phyloP scores from a whole-genome alignment of 2,329 filamentous ascomycete species.

The Conoideocrella luteorostrata region DNA sequence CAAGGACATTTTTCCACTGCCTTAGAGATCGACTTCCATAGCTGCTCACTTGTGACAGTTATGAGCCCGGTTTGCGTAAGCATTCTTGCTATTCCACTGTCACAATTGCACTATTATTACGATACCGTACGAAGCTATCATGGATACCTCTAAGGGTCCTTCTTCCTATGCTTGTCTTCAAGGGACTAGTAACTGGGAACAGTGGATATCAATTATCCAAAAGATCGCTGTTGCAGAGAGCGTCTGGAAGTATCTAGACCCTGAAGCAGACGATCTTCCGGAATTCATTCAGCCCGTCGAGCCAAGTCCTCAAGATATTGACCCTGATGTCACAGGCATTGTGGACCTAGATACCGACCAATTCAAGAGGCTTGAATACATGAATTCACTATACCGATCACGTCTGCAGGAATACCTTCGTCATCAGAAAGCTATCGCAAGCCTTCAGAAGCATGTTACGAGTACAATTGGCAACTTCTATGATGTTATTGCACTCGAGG shows the following conservation, averaged over 20 bases:
- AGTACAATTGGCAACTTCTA: too few relatives aligned
- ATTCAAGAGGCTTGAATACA: background rate
- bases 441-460: slow-evolving; percentile 1
- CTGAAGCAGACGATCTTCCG: background rate
- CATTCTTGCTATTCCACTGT: too few relatives aligned
- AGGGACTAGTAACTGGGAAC: background rate
- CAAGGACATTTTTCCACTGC: too few relatives aligned
- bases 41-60: too few relatives aligned
- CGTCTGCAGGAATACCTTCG: background rate
- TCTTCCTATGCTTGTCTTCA: background rate
- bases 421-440: slow-evolving; percentile 1
- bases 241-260: background rate
- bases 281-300: background rate
- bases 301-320: background rate
- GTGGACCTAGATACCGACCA: too few relatives aligned
- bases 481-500: background rate
- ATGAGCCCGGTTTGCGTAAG: too few relatives aligned
- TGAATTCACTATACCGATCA: background rate
- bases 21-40: too few relatives aligned
- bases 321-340: background rate
- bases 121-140: too few relatives aligned
- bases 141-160: too few relatives aligned
- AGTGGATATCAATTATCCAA: slow-evolving; percentile 2
- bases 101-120: too few relatives aligned
- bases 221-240: background rate